Evolutionary conservation across 257 asterid genomes (phyloP).

Genomic region (Solanum gracilifrons): DNA sequence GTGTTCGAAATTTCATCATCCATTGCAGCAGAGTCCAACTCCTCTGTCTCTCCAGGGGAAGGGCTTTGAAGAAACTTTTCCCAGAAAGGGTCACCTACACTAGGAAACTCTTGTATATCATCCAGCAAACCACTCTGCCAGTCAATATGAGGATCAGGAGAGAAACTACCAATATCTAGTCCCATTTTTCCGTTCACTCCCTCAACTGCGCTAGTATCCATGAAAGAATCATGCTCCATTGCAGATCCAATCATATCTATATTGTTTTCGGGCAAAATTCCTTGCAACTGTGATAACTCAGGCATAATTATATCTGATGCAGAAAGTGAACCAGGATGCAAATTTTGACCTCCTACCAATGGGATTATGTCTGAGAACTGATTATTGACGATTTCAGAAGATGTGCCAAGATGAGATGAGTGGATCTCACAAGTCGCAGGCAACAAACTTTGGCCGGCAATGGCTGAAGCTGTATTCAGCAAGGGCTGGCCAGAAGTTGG

Average conservation of each 20-base stretch:
- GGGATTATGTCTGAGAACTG: slow-evolving; percentile 15
- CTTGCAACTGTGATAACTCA: slow-evolving; percentile 35
- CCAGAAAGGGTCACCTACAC: slow-evolving; percentile 68
- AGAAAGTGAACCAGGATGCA: slow-evolving; percentile 23
- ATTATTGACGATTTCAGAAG: slow-evolving; percentile 15
- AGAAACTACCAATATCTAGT: slow-evolving; percentile 37
- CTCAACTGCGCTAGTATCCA: slow-evolving; percentile 21
- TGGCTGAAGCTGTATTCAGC: slow-evolving; percentile 16
- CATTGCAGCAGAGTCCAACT: slow-evolving; percentile 7
- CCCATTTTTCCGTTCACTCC: slow-evolving; percentile 15
- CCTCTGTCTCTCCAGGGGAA: slow-evolving; percentile 24
- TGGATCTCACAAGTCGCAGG: slow-evolving; percentile 28
- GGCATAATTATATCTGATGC: slow-evolving; percentile 34
- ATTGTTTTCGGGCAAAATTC: slow-evolving; percentile 28
- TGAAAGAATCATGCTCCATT: slow-evolving; percentile 14
- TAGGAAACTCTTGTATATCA: slow-evolving; percentile 62
- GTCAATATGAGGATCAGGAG: slow-evolving; percentile 39
- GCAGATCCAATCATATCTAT: slow-evolving; percentile 29
- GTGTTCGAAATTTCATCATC: slow-evolving; percentile 39
- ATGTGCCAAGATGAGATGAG: slow-evolving; percentile 16
- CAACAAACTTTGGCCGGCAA: slow-evolving; percentile 10
- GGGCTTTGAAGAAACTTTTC: slow-evolving; percentile 71
- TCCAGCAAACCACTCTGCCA: slow-evolving; percentile 59
- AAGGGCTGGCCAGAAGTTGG: slow-evolving; percentile 26
- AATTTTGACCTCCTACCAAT: slow-evolving; percentile 24